Evolutionary conservation across 2,329 filamentous ascomycete genomes (phyloP).

Genomic region (Aspergillus pseudoglaucus): DNA sequence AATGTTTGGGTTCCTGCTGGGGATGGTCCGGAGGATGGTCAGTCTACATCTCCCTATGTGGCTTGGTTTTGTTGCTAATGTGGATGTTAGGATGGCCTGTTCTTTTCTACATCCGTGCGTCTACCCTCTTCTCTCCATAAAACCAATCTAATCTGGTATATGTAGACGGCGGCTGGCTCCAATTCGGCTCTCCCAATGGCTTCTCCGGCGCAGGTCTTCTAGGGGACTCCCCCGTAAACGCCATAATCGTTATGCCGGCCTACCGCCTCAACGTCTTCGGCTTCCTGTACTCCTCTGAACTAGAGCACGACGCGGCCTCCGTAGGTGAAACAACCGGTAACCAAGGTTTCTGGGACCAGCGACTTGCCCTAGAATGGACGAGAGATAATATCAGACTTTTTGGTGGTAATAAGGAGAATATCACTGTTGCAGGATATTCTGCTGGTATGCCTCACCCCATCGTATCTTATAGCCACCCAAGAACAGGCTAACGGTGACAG

Average conservation of each 20-base stretch:
- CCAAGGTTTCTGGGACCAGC: slow-evolving; percentile 53
- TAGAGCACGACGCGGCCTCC: slow-evolving; percentile 37
- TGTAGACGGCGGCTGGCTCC: slow-evolving; percentile 49
- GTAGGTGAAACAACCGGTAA: slow-evolving; percentile 40
- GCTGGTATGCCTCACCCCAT: slow-evolving; percentile 45
- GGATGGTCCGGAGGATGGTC: slow-evolving; percentile 32
- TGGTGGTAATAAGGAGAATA: slow-evolving; percentile 44
- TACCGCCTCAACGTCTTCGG: slow-evolving; percentile 54
- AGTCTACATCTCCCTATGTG: no score
- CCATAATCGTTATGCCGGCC: slow-evolving; percentile 49
- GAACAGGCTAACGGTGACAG: slow-evolving; percentile 21
- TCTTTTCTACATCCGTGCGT: slow-evolving; percentile 51
- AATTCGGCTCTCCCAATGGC: slow-evolving; percentile 49
- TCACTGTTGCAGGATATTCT: slow-evolving; percentile 52
- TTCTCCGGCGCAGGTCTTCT: slow-evolving; percentile 42
- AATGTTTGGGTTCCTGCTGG: slow-evolving; percentile 52
- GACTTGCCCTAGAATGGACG: slow-evolving; percentile 52
- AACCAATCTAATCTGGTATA: not conserved
- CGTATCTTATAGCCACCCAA: no score
- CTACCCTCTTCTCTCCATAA: not conserved
- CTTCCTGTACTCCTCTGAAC: slow-evolving; percentile 47
- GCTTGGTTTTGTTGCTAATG: no score
- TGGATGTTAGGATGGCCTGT: slow-evolving; percentile 48
- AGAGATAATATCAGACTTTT: slow-evolving; percentile 47
- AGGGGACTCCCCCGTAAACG: slow-evolving; percentile 43